Evolutionary conservation across 1,139 yeast genomes (phyloP), one percentile per base, ranked within the genome.

Genomic region (Candida smagusa): DNA sequence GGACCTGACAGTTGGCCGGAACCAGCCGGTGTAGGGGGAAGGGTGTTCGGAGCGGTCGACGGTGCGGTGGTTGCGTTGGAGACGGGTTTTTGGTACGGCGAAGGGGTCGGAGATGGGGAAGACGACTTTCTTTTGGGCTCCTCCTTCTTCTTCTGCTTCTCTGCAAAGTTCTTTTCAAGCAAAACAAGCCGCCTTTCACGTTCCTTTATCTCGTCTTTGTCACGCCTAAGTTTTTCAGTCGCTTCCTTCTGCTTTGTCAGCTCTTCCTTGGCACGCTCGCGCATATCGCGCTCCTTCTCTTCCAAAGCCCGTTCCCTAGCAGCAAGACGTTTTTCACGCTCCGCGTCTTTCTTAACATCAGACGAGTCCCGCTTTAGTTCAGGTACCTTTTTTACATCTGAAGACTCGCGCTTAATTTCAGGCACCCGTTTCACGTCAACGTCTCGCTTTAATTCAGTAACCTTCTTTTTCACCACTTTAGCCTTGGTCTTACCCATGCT

Each of bases 221-320:
- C 34, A 16, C 28, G 36, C 26, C 36, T 42, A 3, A 25, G 27
- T 32, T 36, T 39, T 23, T 34, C 33, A 2, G 35, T 23, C 19
- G 35, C 42, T 9, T 35, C 42, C 9, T 36, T 13, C 57, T 46
- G 47, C 65, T 69, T 37, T 56, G 51, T 11, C 57, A 46, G 28
- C 59, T 61, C 7, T 59, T 37, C 31, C 22, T 12, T 45, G 48
- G 35, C 58, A 57, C 13, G 58, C 55, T 33, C 76, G 72, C 22
- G 70, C 6, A 41, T 21, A 16, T 37, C 42, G 9, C 36, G 36
- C 23, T 45, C 49, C 13, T 37, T 35, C 22, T 43, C 45, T 24
- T 45, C 45, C 11, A 44, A 37, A 21, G 41, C 46, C 6, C 32
- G 34, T 36, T 52, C 51, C 31, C 44, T 36, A 7, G 40, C 44